These are phyloP conservation scores for Ophiocordyceps camponoti-saundersi DNA, from an alignment of 2,329 filamentous ascomycete species.

Conservation along the genomic window DNA sequence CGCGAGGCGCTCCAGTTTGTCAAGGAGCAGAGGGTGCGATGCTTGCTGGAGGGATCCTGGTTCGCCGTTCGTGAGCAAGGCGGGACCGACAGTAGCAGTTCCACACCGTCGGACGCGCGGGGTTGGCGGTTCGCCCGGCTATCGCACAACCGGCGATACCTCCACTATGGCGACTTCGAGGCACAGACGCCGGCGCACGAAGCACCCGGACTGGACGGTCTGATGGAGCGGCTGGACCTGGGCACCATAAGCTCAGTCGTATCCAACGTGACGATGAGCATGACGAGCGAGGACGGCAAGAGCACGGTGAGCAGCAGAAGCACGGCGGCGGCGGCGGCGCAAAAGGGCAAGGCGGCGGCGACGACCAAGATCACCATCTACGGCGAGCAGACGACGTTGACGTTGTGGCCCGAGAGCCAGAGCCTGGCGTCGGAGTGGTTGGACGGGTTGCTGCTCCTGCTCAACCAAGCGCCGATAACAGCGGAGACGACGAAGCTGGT, in stretches of 20 bases:
- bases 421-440: constrained; percentile 89
- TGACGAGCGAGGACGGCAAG: constrained; percentile 30
- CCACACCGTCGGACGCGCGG: background rate
- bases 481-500: constrained; percentile 86
- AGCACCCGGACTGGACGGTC: constrained; percentile 54
- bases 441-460: constrained; percentile 83
- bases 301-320: constrained; percentile 23
- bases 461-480: constrained; percentile 94
- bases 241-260: constrained; percentile 81
- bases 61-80: constrained; percentile 29
- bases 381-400: constrained; percentile 66
- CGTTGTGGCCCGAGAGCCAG: constrained; percentile 66
- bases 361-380: constrained; percentile 87
- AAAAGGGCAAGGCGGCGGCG: constrained; percentile 15
- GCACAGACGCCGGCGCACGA: constrained; percentile 32
- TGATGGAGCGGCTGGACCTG: constrained; percentile 74
- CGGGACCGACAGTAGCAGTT: background rate
- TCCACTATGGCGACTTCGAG: constrained; percentile 81
- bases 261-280: constrained; percentile 61
- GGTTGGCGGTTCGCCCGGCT: constrained; percentile 70
- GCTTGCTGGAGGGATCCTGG: constrained; percentile 78
- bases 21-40: constrained; percentile 89
- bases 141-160: constrained; percentile 75
- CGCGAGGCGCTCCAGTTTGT: constrained; percentile 90
- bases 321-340: constrained; percentile 19